Base-by-base conservation (phyloP, 257 asterid genomes). In the Solanum virginianum region DNA sequence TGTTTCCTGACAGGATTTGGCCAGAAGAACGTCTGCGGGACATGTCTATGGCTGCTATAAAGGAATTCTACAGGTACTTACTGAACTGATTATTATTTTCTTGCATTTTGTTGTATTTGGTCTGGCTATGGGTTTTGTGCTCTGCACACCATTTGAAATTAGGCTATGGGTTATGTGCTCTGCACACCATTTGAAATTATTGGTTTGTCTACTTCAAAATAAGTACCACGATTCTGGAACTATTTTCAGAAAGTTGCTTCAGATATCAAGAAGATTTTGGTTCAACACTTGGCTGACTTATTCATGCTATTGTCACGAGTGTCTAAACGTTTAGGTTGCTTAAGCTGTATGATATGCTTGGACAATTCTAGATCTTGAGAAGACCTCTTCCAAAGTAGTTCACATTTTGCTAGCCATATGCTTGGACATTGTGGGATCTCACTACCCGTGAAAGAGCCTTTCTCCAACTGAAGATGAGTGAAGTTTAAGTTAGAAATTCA, bases 21-120 rank as follows among this genome's bases (percentile, higher is more conserved):
- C 63, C 94, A 8, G 98, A 93, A 90, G 93, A 93, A 62, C 91
- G 77, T 56, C 81, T 94, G 89, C 89, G 80, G 20, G 93, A 92
- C 80, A 93, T 88, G 93, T 93, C 97, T 84, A 54, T 93, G 89
- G 86, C 97, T 87, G 85, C 98, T 63, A 93, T 95, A 80, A 93
- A 87, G 88, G 98, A 95, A 90, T 95, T 91, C 72, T 95, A 95
- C 95, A 94, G 97, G 99, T 94, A 89, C 85, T 57, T 39, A 84
- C 66, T 45, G n/a, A 59, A 81, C 36, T 66, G 60, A 39, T 82
- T 43, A 14, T 68, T 77, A 65, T 53, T 74, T 41, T 26, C 51
- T 75, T 49, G 47, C 63, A 51, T 26, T 77, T 16, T 77, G 26
- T 26, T 41, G 65, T 26, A 26, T 77, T 17, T 29, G 63, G 63